Evolutionary conservation across 2,329 filamentous ascomycete species (phyloP).

Genomic region (Venturia aucupariae): DNA sequence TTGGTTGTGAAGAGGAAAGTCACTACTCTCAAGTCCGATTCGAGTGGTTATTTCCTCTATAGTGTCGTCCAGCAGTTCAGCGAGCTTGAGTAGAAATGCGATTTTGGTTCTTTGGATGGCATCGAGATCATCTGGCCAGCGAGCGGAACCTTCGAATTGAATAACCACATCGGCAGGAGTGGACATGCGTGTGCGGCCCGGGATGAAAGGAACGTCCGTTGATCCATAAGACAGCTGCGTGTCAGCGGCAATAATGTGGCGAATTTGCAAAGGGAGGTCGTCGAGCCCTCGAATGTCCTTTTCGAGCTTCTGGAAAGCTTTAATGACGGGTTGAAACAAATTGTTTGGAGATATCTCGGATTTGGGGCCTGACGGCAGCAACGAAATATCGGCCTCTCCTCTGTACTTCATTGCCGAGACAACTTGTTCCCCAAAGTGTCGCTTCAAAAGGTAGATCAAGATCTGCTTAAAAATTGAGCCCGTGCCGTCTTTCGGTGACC

Average conservation of each 20-base stretch:
- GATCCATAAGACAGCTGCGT: conserved; percentile 67
- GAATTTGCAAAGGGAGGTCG: conserved; percentile 76
- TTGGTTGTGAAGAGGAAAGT: conserved; percentile 60
- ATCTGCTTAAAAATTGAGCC: conserved; percentile 71
- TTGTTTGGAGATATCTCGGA: conserved; percentile 24
- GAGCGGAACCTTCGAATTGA: conserved; percentile 85
- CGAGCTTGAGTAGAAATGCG: conserved; percentile 70
- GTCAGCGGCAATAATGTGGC: conserved; percentile 66
- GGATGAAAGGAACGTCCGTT: conserved; percentile 42
- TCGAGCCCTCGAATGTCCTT: conserved; percentile 67
- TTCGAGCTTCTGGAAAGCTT: conserved; percentile 65
- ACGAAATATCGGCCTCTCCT: conserved; percentile 37
- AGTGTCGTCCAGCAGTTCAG: conserved; percentile 57
- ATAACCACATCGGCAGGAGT: conserved; percentile 69
- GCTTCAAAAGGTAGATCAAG: conserved; percentile 57
- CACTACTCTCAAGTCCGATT: conserved; percentile 72
- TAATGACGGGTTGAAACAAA: conserved; percentile 57
- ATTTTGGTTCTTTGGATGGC: conserved; percentile 92
- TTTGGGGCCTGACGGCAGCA: conserved; percentile 30
- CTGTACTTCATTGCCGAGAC: conserved; percentile 39
- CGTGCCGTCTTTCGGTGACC: conserved; percentile 53
- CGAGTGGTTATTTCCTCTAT: conserved; percentile 55
- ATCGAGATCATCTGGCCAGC: conserved; percentile 85
- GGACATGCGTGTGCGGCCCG: conserved; percentile 34
- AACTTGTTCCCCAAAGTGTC: conserved; percentile 56